Percentiles rank a stretch among this genome's conserved stretches.
phyloP scores from a whole-genome alignment of 2,329 filamentous ascomycete genomes.

The Cytospora leucostoma region DNA sequence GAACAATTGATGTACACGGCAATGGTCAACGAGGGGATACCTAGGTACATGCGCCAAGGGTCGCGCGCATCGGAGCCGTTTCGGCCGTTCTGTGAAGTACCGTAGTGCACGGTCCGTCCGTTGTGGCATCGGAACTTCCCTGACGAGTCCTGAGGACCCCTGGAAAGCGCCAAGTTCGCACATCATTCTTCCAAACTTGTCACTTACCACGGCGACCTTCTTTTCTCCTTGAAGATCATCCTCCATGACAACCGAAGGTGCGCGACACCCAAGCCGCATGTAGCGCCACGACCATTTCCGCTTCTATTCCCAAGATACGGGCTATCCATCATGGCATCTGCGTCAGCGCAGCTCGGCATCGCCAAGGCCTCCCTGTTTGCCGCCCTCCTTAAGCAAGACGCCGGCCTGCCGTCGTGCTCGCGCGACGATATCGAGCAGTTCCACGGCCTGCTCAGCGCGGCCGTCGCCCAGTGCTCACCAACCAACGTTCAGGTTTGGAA shows the following conservation, averaged over 20 bases:
- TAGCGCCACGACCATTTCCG: not conserved
- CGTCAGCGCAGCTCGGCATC: conserved; percentile 72
- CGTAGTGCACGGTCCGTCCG: conserved; percentile 9
- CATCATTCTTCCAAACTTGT: not conserved
- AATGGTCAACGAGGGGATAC: no score
- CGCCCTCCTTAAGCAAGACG: conserved; percentile 72
- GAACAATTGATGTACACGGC: no score
- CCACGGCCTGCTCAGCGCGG: conserved; percentile 64
- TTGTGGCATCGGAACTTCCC: conserved; percentile 13
- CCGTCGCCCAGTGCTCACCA: conserved; percentile 71
- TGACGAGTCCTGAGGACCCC: conserved; percentile 1
- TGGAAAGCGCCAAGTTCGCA: not conserved
- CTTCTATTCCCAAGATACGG: not conserved
- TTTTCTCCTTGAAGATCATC: not conserved
- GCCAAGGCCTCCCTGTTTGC: conserved; percentile 78
- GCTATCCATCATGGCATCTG: conserved; percentile 57
- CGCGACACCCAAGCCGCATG: not conserved
- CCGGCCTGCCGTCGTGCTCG: conserved; percentile 54
- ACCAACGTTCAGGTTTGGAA: conserved; percentile 86
- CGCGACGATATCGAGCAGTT: conserved; percentile 71
- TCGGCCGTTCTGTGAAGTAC: conserved; percentile 3
- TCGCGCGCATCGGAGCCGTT: conserved; percentile 9
- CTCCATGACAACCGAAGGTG: conserved; percentile 9
- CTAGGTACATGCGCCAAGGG: not conserved
- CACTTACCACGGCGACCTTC: not conserved